A percentile compares a stretch with the other conserved stretches of the same genome.
phyloP scores from a whole-genome alignment of 768 basidiomycete species.

The Paxillus rubicundulus region DNA sequence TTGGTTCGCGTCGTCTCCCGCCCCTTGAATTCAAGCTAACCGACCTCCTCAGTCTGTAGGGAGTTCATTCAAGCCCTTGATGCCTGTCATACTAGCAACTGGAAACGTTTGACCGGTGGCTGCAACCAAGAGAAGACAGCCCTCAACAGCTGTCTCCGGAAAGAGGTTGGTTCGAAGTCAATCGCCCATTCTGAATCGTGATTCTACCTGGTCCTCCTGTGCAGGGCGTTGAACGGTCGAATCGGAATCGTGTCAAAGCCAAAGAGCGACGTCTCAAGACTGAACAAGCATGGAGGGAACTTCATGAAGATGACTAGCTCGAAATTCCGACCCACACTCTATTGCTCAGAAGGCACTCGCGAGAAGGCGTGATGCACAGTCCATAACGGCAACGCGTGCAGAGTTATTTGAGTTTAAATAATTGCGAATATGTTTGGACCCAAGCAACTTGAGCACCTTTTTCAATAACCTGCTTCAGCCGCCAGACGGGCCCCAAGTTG shows the following conservation, averaged over 20 bases:
- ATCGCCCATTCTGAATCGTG: neutral
- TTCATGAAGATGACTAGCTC: constrained; percentile 46
- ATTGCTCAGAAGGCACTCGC: neutral
- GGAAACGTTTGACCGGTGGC: constrained; percentile 64
- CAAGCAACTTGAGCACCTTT: no score
- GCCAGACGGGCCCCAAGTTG: no score
- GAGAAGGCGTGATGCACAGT: neutral
- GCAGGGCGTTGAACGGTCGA: constrained; percentile 59
- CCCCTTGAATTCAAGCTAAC: constrained; percentile 3
- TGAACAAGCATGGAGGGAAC: constrained; percentile 60
- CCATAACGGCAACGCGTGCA: neutral
- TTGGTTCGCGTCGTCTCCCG: constrained; percentile 36
- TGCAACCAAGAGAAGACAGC: constrained; percentile 70
- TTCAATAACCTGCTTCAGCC: neutral
- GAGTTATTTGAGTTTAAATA: no score
- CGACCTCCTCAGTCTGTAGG: constrained; percentile 52
- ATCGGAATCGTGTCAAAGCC: constrained; percentile 57
- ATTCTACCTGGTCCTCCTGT: constrained; percentile 6
- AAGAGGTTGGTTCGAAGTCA: constrained; percentile 52
- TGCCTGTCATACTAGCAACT: constrained; percentile 60
- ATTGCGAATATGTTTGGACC: no score
- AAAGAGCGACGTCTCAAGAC: constrained; percentile 55
- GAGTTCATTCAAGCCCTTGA: constrained; percentile 79
- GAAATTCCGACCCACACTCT: neutral
- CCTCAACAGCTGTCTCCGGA: constrained; percentile 66